Evolutionary conservation across 257 asterid species (phyloP).

Genomic region (Echium plantagineum): DNA sequence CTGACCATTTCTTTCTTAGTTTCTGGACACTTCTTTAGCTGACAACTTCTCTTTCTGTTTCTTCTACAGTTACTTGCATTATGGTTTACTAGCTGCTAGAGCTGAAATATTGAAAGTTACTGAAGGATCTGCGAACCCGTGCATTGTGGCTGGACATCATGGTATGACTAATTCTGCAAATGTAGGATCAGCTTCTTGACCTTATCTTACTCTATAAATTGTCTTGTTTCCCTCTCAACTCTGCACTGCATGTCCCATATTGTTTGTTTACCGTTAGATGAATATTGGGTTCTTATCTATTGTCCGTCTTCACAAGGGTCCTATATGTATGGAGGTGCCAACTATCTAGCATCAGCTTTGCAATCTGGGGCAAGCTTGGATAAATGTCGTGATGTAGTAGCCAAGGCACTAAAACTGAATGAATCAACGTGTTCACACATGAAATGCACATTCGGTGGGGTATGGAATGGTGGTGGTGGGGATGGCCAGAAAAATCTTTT

Average conservation of each 20-base stretch:
- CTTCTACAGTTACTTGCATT: slow-evolving; percentile 58
- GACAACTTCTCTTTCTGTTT: not conserved
- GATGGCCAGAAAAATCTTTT: slow-evolving; percentile 11
- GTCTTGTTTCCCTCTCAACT: too few relatives aligned
- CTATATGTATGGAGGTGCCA: slow-evolving; percentile 14
- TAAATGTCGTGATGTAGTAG: slow-evolving; percentile 6
- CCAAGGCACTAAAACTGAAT: slow-evolving; percentile 2
- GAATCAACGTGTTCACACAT: slow-evolving; percentile 12
- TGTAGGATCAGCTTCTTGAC: too few relatives aligned
- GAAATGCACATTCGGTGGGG: slow-evolving; percentile 21
- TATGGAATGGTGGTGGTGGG: slow-evolving; percentile 24
- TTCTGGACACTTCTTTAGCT: not conserved
- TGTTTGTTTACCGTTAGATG: not conserved
- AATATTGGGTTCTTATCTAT: not conserved
- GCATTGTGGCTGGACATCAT: slow-evolving; percentile 50
- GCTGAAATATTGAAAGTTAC: slow-evolving; percentile 61
- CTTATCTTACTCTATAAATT: too few relatives aligned
- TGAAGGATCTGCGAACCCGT: slow-evolving; percentile 42
- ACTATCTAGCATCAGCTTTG: slow-evolving; percentile 10
- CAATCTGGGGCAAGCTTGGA: slow-evolving; percentile 11
- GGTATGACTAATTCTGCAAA: slow-evolving; percentile 19
- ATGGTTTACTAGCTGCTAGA: slow-evolving; percentile 71
- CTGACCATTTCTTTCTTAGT: not conserved
- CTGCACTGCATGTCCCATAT: too few relatives aligned
- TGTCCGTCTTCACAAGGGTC: slow-evolving; percentile 6